A percentile compares a stretch with the other conserved stretches of the same genome.
Evolutionary conservation across 1,139 yeast species (phyloP).

Genomic region (Debaryomycetaceae sp.): DNA sequence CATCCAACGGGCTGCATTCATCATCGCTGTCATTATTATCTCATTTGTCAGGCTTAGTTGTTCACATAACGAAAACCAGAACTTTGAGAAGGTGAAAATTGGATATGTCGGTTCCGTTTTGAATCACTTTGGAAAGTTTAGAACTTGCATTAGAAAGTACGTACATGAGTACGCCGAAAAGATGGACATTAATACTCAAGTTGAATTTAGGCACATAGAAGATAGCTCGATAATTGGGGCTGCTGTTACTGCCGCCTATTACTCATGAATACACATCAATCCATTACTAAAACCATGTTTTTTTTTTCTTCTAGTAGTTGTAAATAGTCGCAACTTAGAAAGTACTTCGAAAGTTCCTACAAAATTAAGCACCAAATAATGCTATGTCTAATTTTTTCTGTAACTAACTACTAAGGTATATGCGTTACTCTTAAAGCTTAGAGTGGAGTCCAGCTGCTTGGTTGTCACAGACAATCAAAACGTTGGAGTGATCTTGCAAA

Average conservation of each 20-base stretch:
- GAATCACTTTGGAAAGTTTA: slow-evolving; percentile 33
- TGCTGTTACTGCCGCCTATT: slow-evolving; percentile 48
- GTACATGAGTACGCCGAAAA: slow-evolving; percentile 30
- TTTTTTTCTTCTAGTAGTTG: too few relatives aligned
- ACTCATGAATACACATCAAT: slow-evolving; percentile 7
- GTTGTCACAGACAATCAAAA: slow-evolving; percentile 45
- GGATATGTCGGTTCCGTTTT: slow-evolving; percentile 48
- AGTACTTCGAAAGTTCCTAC: too few relatives aligned
- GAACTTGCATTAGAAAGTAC: slow-evolving; percentile 25
- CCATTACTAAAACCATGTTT: too few relatives aligned
- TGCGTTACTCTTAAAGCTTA: slow-evolving; percentile 27
- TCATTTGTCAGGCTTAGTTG: slow-evolving; percentile 34
- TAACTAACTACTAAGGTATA: too few relatives aligned
- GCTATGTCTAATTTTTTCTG: too few relatives aligned
- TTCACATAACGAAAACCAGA: slow-evolving; percentile 24
- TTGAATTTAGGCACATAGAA: slow-evolving; percentile 38
- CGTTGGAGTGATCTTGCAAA: slow-evolving; percentile 45
- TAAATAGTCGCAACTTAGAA: too few relatives aligned
- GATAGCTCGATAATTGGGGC: slow-evolving; percentile 48
- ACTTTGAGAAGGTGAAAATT: slow-evolving; percentile 23
- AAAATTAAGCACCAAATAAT: too few relatives aligned
- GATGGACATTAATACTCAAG: slow-evolving; percentile 23
- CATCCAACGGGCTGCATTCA: slow-evolving; percentile 38
- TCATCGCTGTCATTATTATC: slow-evolving; percentile 36
- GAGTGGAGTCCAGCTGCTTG: slow-evolving; percentile 39